A percentile compares a stretch with the other conserved stretches of the same genome.
Conservation (phyloP, 2,329 filamentous ascomycete genomes). For the Fusarium nanum region DNA sequence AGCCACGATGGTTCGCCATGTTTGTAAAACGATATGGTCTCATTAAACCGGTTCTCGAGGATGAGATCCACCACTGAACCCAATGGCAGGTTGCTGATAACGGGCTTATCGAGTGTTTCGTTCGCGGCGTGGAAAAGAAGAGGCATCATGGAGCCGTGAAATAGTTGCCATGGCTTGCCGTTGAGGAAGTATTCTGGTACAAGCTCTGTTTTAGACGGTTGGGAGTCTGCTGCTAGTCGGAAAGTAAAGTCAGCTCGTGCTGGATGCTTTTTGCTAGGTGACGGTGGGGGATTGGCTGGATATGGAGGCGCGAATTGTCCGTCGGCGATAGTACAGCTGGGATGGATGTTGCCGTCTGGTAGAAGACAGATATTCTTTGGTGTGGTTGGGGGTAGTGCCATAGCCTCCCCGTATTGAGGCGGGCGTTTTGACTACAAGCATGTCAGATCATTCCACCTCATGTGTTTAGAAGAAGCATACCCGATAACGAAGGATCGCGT, state of each 20-base stretch:
- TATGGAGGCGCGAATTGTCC: background rate
- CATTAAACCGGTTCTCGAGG: conserved; percentile 7
- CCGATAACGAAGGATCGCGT: background rate
- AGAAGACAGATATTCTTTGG: background rate
- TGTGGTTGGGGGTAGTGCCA: background rate
- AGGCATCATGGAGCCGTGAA: conserved; percentile 10
- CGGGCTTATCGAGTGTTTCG: background rate
- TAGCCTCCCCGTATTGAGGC: conserved; percentile 3
- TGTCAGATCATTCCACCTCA: background rate
- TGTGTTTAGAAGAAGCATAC: background rate
- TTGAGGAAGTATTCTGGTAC: conserved; percentile 10
- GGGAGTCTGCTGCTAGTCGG: background rate
- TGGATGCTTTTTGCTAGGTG: background rate
- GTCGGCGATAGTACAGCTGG: background rate
- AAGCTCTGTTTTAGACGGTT: conserved; percentile 1
- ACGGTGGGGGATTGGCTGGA: background rate
- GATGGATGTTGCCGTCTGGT: background rate
- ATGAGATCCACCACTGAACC: conserved; percentile 12
- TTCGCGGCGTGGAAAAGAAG: conserved; percentile 5
- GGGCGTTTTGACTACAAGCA: background rate
- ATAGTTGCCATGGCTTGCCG: conserved; percentile 15
- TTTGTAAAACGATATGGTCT: conserved; percentile 13
- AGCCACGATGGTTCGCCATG: conserved; percentile 2
- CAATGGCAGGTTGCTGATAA: background rate
- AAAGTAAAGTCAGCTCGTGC: background rate